Evolutionary conservation across 805 yeast species (phyloP).

Genomic region (Saccharomycopsis vini): DNA sequence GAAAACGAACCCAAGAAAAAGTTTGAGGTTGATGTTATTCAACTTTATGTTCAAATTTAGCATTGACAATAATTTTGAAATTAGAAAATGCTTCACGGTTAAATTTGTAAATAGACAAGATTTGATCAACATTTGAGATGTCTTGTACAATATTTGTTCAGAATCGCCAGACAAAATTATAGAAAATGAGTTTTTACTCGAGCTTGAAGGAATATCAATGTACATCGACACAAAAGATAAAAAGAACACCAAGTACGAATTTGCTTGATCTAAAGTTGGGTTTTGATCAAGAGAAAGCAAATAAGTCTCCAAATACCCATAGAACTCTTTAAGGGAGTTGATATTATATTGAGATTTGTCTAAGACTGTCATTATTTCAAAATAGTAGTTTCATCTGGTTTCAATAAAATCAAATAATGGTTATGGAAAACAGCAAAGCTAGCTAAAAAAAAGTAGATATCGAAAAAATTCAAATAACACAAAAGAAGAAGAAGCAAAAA

Average conservation of each 20-base stretch:
- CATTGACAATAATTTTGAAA: constrained; percentile 16
- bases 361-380: not conserved
- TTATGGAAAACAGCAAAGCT: no score
- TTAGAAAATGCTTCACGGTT: constrained; percentile 9
- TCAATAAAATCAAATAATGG: no score
- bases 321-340: constrained; percentile 12
- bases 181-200: constrained; percentile 10
- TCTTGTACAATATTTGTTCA: constrained; percentile 15
- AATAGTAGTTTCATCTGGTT: no score
- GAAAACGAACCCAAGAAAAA: constrained; percentile 18
- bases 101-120: constrained; percentile 10
- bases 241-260: constrained; percentile 11
- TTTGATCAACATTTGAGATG: constrained; percentile 7
- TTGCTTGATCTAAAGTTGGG: constrained; percentile 13
- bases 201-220: constrained; percentile 12
- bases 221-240: constrained; percentile 14
- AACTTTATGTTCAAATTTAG: constrained; percentile 16
- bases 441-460: no score
- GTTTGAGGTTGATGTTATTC: constrained; percentile 16
- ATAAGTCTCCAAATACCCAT: constrained; percentile 10
- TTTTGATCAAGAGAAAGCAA: constrained; percentile 9
- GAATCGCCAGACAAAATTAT: constrained; percentile 13
- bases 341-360: constrained; percentile 12
- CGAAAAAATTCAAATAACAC: no score
- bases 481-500: no score